Evolutionary conservation across 2,329 filamentous ascomycete genomes (phyloP).

Genomic region (Aspergillus versicolor): DNA sequence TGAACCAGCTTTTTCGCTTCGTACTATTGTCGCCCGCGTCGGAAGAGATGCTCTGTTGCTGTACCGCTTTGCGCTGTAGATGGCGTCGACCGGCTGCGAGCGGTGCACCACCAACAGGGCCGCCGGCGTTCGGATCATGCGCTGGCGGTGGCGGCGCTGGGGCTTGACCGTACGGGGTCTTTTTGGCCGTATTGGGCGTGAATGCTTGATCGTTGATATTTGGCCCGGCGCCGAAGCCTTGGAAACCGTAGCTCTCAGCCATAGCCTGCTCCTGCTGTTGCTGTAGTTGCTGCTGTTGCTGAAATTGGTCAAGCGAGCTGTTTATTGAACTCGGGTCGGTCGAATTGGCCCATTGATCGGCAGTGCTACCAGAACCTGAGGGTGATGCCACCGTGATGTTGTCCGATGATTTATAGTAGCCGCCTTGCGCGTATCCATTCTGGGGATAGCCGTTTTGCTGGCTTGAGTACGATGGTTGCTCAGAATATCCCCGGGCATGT

Average conservation of each 20-base stretch:
- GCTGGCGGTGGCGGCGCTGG: slow-evolving; percentile 15
- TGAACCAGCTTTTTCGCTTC: slow-evolving; percentile 90
- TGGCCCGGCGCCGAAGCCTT: slow-evolving; percentile 47
- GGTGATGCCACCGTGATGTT: slow-evolving; percentile 70
- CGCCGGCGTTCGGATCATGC: slow-evolving; percentile 24
- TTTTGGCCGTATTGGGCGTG: slow-evolving; percentile 17
- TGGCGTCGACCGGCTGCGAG: slow-evolving; percentile 16
- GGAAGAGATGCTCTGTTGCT: slow-evolving; percentile 16
- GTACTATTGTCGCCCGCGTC: slow-evolving; percentile 43
- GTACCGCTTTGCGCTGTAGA: slow-evolving; percentile 23
- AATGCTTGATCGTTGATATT: slow-evolving; percentile 34
- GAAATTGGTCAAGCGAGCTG: slow-evolving; percentile 77
- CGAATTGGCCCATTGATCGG: slow-evolving; percentile 73
- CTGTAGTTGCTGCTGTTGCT: slow-evolving; percentile 45
- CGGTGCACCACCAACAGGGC: slow-evolving; percentile 26
- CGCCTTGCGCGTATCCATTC: slow-evolving; percentile 43
- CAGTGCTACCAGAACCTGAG: slow-evolving; percentile 68
- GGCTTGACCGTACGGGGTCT: slow-evolving; percentile 13
- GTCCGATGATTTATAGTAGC: slow-evolving; percentile 78
- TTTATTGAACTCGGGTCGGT: slow-evolving; percentile 94
- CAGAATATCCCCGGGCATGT: slow-evolving; percentile 34
- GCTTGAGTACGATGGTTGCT: slow-evolving; percentile 33
- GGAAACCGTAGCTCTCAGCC: slow-evolving; percentile 65
- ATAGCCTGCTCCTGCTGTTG: slow-evolving; percentile 36
- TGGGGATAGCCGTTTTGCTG: slow-evolving; percentile 18